Conservation (phyloP, 306 rosid species). For the Quercus aquifolioides region DNA sequence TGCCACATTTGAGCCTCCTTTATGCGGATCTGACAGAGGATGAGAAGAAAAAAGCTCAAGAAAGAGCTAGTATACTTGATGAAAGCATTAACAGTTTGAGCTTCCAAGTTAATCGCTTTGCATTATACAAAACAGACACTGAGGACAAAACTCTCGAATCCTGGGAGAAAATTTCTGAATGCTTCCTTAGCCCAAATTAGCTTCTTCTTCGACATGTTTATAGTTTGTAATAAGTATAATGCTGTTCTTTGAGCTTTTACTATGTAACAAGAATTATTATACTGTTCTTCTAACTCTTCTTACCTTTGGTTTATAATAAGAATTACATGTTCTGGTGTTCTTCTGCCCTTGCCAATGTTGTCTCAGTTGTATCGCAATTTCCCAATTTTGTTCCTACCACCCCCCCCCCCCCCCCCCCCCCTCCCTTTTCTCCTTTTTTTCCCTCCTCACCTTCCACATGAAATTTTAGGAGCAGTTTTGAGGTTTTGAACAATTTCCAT, state of each 20-base stretch:
- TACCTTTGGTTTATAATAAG: background rate
- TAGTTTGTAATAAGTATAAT: background rate
- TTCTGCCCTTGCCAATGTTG: background rate
- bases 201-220: background rate
- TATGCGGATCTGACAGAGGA: conserved; percentile 66
- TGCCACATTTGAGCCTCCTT: conserved; percentile 84
- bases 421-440: no score
- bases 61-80: conserved; percentile 52
- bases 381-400: no score
- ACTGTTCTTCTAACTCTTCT: background rate
- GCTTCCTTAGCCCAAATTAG: conserved; percentile 45
- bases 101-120: conserved; percentile 63
- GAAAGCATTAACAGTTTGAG: conserved; percentile 43
- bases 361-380: background rate
- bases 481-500: no score
- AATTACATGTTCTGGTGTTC: background rate
- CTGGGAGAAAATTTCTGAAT: conserved; percentile 83
- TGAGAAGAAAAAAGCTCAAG: conserved; percentile 66
- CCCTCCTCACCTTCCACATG: no score
- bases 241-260: background rate
- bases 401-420: no score
- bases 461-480: no score
- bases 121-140: conserved; percentile 75
- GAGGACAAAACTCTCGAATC: conserved; percentile 67
- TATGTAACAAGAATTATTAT: background rate